Evolutionary conservation across 1,139 yeast species (phyloP).

Genomic region (Schwanniomyces etchellsii): DNA sequence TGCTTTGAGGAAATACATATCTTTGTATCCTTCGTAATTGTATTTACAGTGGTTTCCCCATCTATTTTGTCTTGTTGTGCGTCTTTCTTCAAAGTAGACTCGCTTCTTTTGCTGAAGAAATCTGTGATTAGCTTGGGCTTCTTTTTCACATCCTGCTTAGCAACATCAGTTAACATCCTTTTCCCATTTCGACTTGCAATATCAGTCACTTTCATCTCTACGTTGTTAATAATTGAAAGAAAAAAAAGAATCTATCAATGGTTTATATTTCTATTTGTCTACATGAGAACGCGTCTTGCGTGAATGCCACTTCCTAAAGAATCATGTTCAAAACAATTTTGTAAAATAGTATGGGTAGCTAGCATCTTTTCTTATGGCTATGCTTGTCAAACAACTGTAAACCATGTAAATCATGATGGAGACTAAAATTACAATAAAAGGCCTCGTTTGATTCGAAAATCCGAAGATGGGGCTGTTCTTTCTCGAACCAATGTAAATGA

Average conservation of each 20-base stretch:
- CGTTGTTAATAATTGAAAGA: too few relatives aligned
- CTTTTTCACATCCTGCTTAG: slow-evolving; percentile 2
- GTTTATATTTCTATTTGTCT: too few relatives aligned
- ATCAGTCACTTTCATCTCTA: not conserved
- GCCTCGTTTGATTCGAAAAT: not conserved
- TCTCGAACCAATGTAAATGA: too few relatives aligned
- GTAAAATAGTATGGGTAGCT: slow-evolving; percentile 34
- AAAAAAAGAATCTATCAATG: too few relatives aligned
- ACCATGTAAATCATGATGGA: slow-evolving; percentile 21
- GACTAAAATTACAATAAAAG: slow-evolving; percentile 14
- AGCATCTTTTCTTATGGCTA: slow-evolving; percentile 33
- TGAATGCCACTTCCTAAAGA: too few relatives aligned
- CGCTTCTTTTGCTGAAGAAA: slow-evolving; percentile 15
- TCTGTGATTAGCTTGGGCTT: slow-evolving; percentile 17
- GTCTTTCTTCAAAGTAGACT: slow-evolving; percentile 3
- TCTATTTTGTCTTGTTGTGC: slow-evolving; percentile 2
- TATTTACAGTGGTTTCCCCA: slow-evolving; percentile 1
- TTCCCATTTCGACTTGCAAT: not conserved
- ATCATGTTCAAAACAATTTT: slow-evolving; percentile 22
- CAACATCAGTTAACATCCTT: not conserved
- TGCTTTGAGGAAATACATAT: not conserved
- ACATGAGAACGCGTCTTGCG: too few relatives aligned
- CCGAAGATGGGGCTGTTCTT: too few relatives aligned
- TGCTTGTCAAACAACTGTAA: slow-evolving; percentile 35
- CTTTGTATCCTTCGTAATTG: not conserved